A percentile compares a stretch with the other conserved stretches of the same genome.
Evolutionary conservation across 345 rosid genomes (phyloP).

Genomic region (Eucalyptus pauciflora): DNA sequence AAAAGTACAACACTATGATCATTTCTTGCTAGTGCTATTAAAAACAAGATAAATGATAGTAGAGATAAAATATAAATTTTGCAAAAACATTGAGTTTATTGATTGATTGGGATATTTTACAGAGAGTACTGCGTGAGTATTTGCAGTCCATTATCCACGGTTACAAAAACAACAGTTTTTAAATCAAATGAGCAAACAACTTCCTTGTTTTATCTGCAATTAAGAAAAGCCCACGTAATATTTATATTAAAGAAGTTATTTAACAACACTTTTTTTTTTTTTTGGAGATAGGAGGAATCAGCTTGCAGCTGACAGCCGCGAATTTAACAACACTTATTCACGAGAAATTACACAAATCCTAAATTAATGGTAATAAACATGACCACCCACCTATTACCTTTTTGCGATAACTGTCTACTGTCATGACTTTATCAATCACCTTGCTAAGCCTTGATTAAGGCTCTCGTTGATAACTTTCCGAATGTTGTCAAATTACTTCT

Average conservation of each 20-base stretch:
- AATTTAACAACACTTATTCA: not conserved
- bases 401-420: accelerated
- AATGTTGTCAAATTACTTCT: not conserved
- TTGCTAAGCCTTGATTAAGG: not conserved
- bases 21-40: not conserved
- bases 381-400: accelerated
- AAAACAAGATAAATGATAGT: not conserved
- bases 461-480: not conserved
- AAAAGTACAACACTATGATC: not conserved
- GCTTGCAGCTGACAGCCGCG: no score
- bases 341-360: not conserved
- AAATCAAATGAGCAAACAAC: not conserved
- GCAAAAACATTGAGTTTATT: not conserved
- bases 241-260: not conserved
- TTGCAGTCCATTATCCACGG: not conserved
- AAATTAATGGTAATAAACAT: not conserved
- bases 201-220: not conserved
- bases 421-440: not conserved
- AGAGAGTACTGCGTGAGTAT: not conserved
- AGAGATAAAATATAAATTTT: not conserved
- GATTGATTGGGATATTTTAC: not conserved
- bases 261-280: not conserved
- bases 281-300: no score
- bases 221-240: not conserved
- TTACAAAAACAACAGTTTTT: not conserved